These are phyloP conservation scores for Rosa persica DNA, from an alignment of 306 rosid genomes.

Conservation along the genomic window DNA sequence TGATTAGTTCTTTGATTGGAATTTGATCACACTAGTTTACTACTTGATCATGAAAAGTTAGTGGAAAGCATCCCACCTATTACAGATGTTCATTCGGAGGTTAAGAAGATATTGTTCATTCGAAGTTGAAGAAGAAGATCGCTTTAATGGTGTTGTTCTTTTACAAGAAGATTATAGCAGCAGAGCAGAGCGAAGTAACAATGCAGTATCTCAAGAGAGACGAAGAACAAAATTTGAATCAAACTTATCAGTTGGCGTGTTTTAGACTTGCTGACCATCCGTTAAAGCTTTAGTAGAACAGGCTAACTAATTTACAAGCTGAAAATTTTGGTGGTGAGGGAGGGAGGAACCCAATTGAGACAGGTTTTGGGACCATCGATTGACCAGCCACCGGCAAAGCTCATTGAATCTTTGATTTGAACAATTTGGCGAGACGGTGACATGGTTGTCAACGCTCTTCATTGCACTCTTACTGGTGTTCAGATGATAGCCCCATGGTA, in stretches of 20 bases:
- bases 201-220: background rate
- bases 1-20: background rate
- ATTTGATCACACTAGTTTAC: background rate
- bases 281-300: background rate
- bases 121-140: background rate
- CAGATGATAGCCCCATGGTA: slow-evolving; percentile 9
- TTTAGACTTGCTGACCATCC: background rate
- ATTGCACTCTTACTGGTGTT: background rate
- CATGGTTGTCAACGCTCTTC: slow-evolving; percentile 8
- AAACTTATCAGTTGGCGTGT: background rate
- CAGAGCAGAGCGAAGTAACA: background rate
- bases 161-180: background rate
- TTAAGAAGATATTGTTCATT: background rate
- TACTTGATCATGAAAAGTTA: background rate
- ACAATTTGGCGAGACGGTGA: background rate
- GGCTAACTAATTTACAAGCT: slow-evolving; percentile 1
- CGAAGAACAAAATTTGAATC: background rate
- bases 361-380: background rate
- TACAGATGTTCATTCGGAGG: background rate
- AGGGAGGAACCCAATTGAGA: background rate
- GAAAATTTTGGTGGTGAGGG: background rate
- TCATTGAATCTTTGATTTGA: background rate
- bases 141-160: background rate
- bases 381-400: background rate
- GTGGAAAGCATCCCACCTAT: background rate